Evolutionary conservation across 2,329 filamentous ascomycete genomes (phyloP).

Genomic region (Zelopaecilomyces penicillatus): DNA sequence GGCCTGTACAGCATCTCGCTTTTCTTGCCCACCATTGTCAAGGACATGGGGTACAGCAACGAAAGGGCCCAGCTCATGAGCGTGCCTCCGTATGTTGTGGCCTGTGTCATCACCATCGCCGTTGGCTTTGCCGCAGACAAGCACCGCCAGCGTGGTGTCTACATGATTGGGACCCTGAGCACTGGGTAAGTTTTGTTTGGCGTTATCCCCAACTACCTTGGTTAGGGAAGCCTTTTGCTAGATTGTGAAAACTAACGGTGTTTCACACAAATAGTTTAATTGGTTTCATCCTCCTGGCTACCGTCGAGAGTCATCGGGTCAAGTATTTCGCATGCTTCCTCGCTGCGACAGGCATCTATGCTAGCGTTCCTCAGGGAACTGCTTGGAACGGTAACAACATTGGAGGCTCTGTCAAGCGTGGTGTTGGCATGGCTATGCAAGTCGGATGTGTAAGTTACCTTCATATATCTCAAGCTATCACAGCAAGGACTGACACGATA

Average conservation of each 20-base stretch:
- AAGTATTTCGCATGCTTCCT: slow-evolving; percentile 43
- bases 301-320: slow-evolving; percentile 26
- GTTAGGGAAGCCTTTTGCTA: no score
- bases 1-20: slow-evolving; percentile 31
- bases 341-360: slow-evolving; percentile 34
- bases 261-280: slow-evolving; percentile 16
- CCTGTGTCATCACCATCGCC: slow-evolving; percentile 1
- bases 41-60: slow-evolving; percentile 14
- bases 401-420: slow-evolving; percentile 45
- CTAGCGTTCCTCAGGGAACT: slow-evolving; percentile 46
- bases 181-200: slow-evolving; percentile 20
- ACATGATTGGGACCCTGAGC: slow-evolving; percentile 29
- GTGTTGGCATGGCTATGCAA: slow-evolving; percentile 48
- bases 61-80: slow-evolving; percentile 17
- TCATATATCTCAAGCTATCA: not conserved
- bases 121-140: slow-evolving; percentile 30
- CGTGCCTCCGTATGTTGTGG: slow-evolving; percentile 17
- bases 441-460: slow-evolving; percentile 31
- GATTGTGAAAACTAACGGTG: no score
- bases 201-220: no score
- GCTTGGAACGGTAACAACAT: slow-evolving; percentile 55
- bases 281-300: slow-evolving; percentile 25
- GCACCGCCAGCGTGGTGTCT: slow-evolving; percentile 27
- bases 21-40: slow-evolving; percentile 18
- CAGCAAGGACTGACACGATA: no score